These are phyloP conservation scores for Vitis hybrid DNA, from an alignment of 177 flowering plant genomes.

Conservation along the genomic window DNA sequence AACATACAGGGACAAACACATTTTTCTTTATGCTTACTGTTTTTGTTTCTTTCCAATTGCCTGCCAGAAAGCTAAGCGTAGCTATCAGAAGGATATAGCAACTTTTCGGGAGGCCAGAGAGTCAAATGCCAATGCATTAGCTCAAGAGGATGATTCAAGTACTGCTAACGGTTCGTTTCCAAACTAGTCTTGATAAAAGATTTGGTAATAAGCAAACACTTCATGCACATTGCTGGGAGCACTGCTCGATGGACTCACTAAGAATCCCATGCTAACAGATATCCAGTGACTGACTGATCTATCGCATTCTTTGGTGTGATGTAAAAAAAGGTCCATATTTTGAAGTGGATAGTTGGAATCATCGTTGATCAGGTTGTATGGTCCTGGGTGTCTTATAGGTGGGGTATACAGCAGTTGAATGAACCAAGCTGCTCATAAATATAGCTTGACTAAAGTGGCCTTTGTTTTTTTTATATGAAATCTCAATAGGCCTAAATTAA, in stretches of 20 bases:
- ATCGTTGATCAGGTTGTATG: not conserved
- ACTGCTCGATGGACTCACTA: not conserved
- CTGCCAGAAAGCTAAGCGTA: slow-evolving; percentile 85
- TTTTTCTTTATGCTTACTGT: not conserved
- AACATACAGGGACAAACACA: no score
- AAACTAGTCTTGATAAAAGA: no score
- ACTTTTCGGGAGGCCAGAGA: slow-evolving; percentile 55
- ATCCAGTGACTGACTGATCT: not conserved
- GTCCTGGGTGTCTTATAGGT: not conserved
- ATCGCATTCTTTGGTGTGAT: not conserved
- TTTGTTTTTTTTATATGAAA: not conserved
- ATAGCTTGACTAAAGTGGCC: not conserved
- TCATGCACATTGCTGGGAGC: not conserved
- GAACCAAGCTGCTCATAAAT: not conserved
- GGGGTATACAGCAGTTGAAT: not conserved
- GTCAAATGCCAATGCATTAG: slow-evolving; percentile 42
- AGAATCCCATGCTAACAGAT: not conserved
- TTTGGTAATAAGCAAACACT: slow-evolving; percentile 1
- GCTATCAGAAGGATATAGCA: slow-evolving; percentile 90
- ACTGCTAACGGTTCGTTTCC: no score
- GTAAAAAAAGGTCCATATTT: not conserved
- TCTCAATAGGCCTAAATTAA: no score
- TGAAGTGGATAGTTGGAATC: not conserved
- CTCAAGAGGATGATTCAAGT: slow-evolving; percentile 36
- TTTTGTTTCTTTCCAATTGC: slow-evolving; percentile 7